phyloP scores from a whole-genome alignment of 371 early-diverging fungal species.

The Umbelopsis sp. region DNA sequence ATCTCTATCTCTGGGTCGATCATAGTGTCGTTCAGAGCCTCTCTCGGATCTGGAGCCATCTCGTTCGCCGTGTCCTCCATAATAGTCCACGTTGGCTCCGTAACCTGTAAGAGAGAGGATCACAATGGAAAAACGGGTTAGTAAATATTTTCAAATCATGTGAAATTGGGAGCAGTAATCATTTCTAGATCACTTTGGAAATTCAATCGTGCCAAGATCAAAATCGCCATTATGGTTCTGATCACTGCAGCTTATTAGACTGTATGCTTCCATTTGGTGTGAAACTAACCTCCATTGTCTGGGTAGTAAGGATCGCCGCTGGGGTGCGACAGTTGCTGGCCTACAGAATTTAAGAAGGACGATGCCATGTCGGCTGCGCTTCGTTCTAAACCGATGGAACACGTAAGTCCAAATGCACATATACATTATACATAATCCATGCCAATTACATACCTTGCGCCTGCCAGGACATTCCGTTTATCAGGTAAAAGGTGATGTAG shows the following conservation, averaged over 20 bases:
- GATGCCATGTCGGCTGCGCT: conserved; percentile 48
- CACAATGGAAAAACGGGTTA: background rate
- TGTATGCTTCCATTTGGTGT: background rate
- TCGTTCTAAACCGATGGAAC: conserved; percentile 10
- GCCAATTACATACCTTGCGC: conserved; percentile 3
- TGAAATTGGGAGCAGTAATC: no score
- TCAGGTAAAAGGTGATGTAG: conserved; percentile 28
- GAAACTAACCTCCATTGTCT: conserved; percentile 10
- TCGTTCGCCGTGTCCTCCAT: conserved; percentile 4
- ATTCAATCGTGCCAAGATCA: background rate
- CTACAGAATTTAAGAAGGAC: conserved; percentile 51
- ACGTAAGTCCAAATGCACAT: background rate
- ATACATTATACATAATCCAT: background rate
- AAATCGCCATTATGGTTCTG: background rate
- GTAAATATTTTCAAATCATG: no score
- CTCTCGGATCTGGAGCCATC: conserved; percentile 1
- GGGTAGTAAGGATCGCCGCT: conserved; percentile 23
- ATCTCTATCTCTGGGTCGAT: conserved; percentile 13
- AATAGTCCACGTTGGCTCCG: background rate
- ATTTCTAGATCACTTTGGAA: background rate
- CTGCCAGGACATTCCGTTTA: conserved; percentile 33
- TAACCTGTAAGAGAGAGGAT: background rate
- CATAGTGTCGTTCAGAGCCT: conserved; percentile 10
- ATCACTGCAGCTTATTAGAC: background rate
- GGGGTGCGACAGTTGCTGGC: conserved; percentile 38